Evolutionary conservation across 2,329 filamentous ascomycete species (phyloP).

Genomic region (Pseudogymnoascus destructans): DNA sequence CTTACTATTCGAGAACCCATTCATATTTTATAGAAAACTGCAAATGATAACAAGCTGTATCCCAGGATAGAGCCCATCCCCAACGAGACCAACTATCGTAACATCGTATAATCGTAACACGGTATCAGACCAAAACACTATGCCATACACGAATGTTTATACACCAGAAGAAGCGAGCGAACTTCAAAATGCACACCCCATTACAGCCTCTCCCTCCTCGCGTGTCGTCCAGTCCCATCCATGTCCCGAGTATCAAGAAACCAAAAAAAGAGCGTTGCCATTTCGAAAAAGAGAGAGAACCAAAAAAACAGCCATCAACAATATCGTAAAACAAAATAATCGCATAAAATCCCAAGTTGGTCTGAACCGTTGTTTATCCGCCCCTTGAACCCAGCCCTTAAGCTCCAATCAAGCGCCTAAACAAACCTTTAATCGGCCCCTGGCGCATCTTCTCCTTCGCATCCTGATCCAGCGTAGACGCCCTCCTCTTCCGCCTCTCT

Average conservation of each 20-base stretch:
- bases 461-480: neutral
- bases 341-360: neutral
- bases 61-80: neutral
- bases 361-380: neutral
- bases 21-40: neutral
- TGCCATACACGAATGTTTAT: neutral
- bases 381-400: neutral
- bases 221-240: neutral
- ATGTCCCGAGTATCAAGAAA: neutral
- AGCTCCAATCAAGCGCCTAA: neutral
- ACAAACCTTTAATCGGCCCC: neutral
- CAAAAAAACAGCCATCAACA: neutral
- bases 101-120: conserved; percentile 4
- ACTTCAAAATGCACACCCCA: neutral
- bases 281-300: neutral
- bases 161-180: neutral
- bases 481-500: conserved; percentile 9
- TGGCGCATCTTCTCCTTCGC: neutral
- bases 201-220: neutral
- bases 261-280: neutral
- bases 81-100: neutral
- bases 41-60: neutral
- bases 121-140: neutral
- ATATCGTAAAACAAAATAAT: neutral
- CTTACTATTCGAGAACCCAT: neutral